phyloP scores from a whole-genome alignment of 2,329 filamentous ascomycete genomes.

The Hypoxylon sp. region DNA sequence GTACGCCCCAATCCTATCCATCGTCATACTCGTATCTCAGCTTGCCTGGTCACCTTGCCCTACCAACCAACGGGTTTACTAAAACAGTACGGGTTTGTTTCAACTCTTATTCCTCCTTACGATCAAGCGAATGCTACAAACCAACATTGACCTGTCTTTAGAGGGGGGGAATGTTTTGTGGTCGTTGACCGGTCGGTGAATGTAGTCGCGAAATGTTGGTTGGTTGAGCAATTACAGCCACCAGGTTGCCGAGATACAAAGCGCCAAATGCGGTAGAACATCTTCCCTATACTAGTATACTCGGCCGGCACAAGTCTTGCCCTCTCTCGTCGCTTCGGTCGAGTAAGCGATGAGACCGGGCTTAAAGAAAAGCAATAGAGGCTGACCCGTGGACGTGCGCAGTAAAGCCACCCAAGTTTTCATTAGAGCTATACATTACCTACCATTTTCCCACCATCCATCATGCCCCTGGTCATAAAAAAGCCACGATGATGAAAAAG shows the following conservation, averaged over 20 bases:
- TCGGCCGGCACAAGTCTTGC: constrained; percentile 13
- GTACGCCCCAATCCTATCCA: constrained; percentile 34
- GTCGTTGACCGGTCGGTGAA: constrained; percentile 32
- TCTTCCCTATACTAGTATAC: constrained; percentile 9
- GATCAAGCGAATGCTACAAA: constrained; percentile 37
- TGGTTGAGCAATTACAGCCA: constrained; percentile 19
- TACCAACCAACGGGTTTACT: constrained; percentile 42
- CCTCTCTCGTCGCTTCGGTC: constrained; percentile 8
- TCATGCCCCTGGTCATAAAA: constrained; percentile 28
- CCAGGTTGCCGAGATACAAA: constrained; percentile 24
- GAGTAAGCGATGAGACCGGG: constrained; percentile 9
- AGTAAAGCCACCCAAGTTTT: constrained; percentile 4
- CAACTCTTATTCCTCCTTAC: constrained; percentile 40
- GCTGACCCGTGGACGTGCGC: not conserved
- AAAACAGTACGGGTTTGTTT: constrained; percentile 47
- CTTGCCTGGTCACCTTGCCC: constrained; percentile 36
- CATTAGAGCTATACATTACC: not conserved
- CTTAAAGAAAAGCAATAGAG: constrained; percentile 9
- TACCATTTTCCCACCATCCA: not conserved
- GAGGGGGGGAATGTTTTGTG: constrained; percentile 11
- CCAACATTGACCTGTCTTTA: constrained; percentile 29
- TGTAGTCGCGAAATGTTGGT: constrained; percentile 21
- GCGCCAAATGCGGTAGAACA: constrained; percentile 36
- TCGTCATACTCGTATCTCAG: constrained; percentile 33
- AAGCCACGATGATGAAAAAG: constrained; percentile 33